phyloP scores from a whole-genome alignment of 495 filamentous ascomycete species.

The Penicilliopsis zonata region DNA sequence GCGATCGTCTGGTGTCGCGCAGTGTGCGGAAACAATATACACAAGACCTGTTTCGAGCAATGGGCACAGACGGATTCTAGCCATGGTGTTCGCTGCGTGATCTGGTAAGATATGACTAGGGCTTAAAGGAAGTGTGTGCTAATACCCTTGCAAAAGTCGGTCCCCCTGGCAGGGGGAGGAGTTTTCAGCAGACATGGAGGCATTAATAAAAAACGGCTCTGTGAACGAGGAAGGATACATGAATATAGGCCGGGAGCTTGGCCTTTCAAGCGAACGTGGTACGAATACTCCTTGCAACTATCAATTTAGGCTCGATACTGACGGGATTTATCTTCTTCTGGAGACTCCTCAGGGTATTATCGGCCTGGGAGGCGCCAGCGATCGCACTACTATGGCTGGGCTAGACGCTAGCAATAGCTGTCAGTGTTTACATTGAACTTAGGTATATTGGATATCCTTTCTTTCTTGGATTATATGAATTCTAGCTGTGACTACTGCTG shows the following conservation, averaged over 20 bases:
- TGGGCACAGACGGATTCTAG: constrained; percentile 48
- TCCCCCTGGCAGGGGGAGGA: constrained; percentile 48
- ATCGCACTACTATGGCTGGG: constrained; percentile 13
- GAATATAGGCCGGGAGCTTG: constrained; percentile 52
- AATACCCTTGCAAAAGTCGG: constrained; percentile 36
- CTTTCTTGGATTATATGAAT: too few species aligned
- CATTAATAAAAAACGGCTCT: constrained; percentile 24
- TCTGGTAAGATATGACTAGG: neutral
- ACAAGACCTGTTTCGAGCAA: constrained; percentile 57
- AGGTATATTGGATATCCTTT: too few species aligned
- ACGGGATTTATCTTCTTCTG: constrained; percentile 1
- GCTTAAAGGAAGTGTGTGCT: neutral
- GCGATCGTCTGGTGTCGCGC: constrained; percentile 58
- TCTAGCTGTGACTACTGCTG: too few species aligned
- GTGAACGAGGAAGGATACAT: constrained; percentile 48
- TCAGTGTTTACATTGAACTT: neutral
- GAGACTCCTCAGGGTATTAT: constrained; percentile 34
- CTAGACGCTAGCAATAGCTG: neutral
- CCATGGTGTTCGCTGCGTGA: constrained; percentile 48
- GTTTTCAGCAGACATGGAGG: constrained; percentile 29
- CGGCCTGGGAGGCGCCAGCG: constrained; percentile 22
- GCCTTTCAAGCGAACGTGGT: constrained; percentile 45
- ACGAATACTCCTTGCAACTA: constrained; percentile 6
- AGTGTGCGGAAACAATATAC: constrained; percentile 69
- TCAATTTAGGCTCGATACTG: neutral